Evolutionary conservation across 495 filamentous ascomycete species (phyloP), one percentile per base, ranked within the genome.

Genomic region (Neurospora sp.): DNA sequence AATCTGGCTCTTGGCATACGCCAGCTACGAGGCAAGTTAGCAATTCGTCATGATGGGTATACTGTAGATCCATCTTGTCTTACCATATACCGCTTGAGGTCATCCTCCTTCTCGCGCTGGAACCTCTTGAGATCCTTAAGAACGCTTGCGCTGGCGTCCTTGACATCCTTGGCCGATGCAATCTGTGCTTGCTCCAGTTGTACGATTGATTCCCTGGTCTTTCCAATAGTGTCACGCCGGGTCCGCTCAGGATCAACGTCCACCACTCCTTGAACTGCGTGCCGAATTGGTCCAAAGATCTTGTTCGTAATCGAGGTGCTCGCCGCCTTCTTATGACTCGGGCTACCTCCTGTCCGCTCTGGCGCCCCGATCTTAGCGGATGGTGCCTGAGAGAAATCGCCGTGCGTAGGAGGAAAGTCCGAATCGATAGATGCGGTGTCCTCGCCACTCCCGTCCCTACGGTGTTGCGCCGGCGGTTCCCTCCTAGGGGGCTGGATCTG

Each of bases 231-330:
- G 80, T 99, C 96, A 44, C 96, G 88, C 72, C 96, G 87, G 40
- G 94, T 97, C 71, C 93, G 85, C 84, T 98, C 96, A 0, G 96
- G 96, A 78, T 99, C 96, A 39, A 94, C 92, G 80, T 99, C 96
- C 4, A 94, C 94, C 78, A 98, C 94, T 20, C 96, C 96, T 79
- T 97, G 94, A 37, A 97, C 92, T 0, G 96, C 95, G 83, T 98
- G 94, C 74, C 91, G 95, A 72, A 99, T 90, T 12, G 94, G 90
- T 27, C 94, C 94, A 80, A 99, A 98, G n/a, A 98, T 92, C 81
- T 92, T 96, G 80, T 91, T 96, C 38, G 93, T 90, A 70, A 96
- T 92, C 74, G 94, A 96, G 37, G 91, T 94, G 31, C 92, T 89
- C 72, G 92, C 93, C 31, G 85, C 82, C 81, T 95, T 95, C 79